Evolutionary conservation across 495 filamentous ascomycete species (phyloP).

Genomic region (Hypoxylon fuscum): DNA sequence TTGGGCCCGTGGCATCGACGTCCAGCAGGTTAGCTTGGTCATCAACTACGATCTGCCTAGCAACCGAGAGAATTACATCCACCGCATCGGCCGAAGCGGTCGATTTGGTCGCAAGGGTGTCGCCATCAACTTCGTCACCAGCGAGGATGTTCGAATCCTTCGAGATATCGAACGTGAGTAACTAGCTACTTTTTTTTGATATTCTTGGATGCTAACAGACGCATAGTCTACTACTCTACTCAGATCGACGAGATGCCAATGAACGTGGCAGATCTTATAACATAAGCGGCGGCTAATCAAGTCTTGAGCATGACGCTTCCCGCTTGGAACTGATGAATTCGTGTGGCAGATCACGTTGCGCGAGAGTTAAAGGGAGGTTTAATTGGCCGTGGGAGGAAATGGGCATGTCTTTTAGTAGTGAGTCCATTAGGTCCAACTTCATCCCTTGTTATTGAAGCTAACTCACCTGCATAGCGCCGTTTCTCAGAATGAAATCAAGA

Average conservation of each 20-base stretch:
- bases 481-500: slow-evolving; percentile 21
- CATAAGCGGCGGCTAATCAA: slow-evolving; percentile 13
- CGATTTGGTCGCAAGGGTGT: slow-evolving; percentile 98
- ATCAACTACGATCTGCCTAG: slow-evolving; percentile 99
- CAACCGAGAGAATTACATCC: slow-evolving; percentile 99
- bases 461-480: slow-evolving; percentile 33
- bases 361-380: slow-evolving; percentile 18
- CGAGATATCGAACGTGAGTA: slow-evolving; percentile 89
- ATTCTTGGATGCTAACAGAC: slow-evolving; percentile 44
- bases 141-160: slow-evolving; percentile 95
- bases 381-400: slow-evolving; percentile 43
- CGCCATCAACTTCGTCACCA: slow-evolving; percentile 99
- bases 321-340: slow-evolving; percentile 17
- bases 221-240: slow-evolving; percentile 87
- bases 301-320: background rate
- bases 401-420: slow-evolving; percentile 43
- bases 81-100: slow-evolving; percentile 94
- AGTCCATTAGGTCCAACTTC: slow-evolving; percentile 7
- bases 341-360: slow-evolving; percentile 19
- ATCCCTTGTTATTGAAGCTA: background rate
- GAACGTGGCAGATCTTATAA: slow-evolving; percentile 80
- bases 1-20: slow-evolving; percentile 97
- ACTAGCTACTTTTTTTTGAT: background rate
- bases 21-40: slow-evolving; percentile 98
- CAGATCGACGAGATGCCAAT: slow-evolving; percentile 99